A percentile compares a stretch with the other conserved stretches of the same genome.
Conservation (phyloP, 2,329 filamentous ascomycete genomes). For the Paraconiothyrium brasiliense region DNA sequence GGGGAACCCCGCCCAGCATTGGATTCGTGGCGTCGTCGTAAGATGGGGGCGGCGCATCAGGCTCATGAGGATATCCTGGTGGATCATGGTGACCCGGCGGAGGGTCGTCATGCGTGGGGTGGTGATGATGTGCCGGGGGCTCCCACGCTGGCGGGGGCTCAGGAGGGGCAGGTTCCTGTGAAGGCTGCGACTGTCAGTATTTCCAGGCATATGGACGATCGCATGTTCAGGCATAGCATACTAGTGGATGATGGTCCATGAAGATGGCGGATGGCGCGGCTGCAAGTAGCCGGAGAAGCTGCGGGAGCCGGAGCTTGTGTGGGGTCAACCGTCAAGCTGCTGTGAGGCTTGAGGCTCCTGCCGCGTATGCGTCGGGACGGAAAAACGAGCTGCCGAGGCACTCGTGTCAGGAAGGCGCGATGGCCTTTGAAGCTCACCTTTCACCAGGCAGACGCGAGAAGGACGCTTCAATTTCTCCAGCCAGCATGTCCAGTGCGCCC, state of each 20-base stretch:
- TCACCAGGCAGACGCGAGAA: conserved; percentile 28
- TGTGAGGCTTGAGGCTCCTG: not conserved
- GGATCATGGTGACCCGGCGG: conserved; percentile 25
- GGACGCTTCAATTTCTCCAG: conserved; percentile 17
- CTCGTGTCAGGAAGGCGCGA: conserved; percentile 31
- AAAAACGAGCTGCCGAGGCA: conserved; percentile 24
- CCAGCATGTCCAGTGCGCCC: conserved; percentile 43
- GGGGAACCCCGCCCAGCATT: conserved; percentile 35
- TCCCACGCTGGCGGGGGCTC: conserved; percentile 9
- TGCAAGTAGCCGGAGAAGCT: conserved; percentile 1
- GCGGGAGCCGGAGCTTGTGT: conserved; percentile 6
- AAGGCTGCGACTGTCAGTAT: conserved; percentile 21
- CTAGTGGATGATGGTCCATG: conserved; percentile 11
- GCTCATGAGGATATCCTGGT: conserved; percentile 22
- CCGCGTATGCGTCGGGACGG: conserved; percentile 15
- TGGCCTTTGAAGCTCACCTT: conserved; percentile 23
- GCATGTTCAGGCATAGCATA: not conserved
- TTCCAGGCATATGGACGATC: not conserved
- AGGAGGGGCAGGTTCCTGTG: conserved; percentile 1
- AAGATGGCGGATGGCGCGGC: not conserved
- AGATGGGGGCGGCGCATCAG: conserved; percentile 44
- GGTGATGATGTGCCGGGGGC: conserved; percentile 1
- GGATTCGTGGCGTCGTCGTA: conserved; percentile 46
- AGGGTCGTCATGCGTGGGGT: conserved; percentile 20
- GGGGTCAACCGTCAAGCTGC: conserved; percentile 2